Evolutionary conservation across 2,329 filamentous ascomycete genomes (phyloP), one percentile per base, ranked within the genome.

Genomic region (Triangularia verruculosa): DNA sequence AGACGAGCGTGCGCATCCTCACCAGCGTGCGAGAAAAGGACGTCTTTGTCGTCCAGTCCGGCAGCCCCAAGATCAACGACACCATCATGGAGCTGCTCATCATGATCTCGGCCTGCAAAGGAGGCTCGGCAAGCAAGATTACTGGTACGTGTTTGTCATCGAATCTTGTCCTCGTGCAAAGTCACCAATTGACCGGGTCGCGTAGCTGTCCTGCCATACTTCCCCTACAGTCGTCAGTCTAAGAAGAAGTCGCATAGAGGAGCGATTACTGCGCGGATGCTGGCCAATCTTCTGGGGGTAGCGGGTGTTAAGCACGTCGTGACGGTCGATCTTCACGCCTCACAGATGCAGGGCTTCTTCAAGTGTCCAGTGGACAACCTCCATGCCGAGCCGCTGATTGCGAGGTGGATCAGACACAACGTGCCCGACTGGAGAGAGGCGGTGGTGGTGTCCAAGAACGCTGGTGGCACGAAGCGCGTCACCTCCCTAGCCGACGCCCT

Each of bases 331-430:
- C 85, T 99, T 28, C 95, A 99, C 79, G 91, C 91, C 60, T 93
- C 91, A n/a, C 95, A 98, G 80, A 98, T 98, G 92, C 95, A 99
- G 79, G 95, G 95, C 64, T 99, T 99, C 80, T 99, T 99, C 84
- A 91, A 91, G 74, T 97, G 94, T 71, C 95, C 95, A 0, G 94
- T 99, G 65, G 95, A 99, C 78, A 98, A 99, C 74, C 88, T 99
- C 60, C 92, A 97, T 71, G 95, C 95, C 59, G 95, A 99, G 76
- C 94, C 95, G 15, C 85, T 98, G 67, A 92, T 99, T 72, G 93
- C 94, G 61, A 90, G 92, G 71, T 99, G 95, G 95, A 96, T 99
- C 72, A 89, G 90, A 65, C 87, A 89, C 75, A 95, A 97, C 74
- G 89, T 99, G 43, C 83, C 86, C 13, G 87, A 90, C 68, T 99